Percentiles rank a stretch among this genome's conserved stretches.
Evolutionary conservation across 1,284 basidiomycete species (phyloP).

Genomic region (Trichosporon sp.): DNA sequence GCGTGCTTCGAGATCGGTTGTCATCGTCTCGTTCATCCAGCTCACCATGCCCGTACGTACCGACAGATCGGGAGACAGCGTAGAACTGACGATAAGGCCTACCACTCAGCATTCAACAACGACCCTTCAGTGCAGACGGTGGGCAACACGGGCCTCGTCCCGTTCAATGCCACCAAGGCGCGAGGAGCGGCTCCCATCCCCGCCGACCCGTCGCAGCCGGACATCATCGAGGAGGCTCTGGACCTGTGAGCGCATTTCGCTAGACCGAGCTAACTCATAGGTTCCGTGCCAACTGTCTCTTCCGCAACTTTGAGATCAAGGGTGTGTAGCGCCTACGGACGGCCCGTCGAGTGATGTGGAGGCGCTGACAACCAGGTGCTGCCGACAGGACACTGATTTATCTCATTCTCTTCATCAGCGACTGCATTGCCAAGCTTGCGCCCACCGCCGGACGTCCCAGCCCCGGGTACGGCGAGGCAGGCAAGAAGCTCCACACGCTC

Average conservation of each 20-base stretch:
- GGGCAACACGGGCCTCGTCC: constrained; percentile 86
- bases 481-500: constrained; percentile 81
- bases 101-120: constrained; percentile 94
- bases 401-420: constrained; percentile 95
- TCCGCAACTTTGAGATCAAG: constrained; percentile 99
- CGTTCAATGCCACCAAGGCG: constrained; percentile 76
- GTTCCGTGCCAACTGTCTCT: constrained; percentile 97
- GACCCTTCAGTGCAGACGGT: constrained; percentile 72
- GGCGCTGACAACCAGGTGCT: constrained; percentile 53
- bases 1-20: background rate
- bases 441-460: constrained; percentile 47
- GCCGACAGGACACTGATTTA: constrained; percentile 96
- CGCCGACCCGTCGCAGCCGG: constrained; percentile 72
- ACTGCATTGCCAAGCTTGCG: constrained; percentile 88
- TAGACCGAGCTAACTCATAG: constrained; percentile 19
- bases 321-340: constrained; percentile 44
- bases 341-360: background rate
- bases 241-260: constrained; percentile 61
- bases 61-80: background rate
- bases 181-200: constrained; percentile 48
- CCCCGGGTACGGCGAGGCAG: constrained; percentile 77
- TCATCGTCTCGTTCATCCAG: constrained; percentile 5
- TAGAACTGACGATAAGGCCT: constrained; percentile 63
- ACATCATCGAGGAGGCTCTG: constrained; percentile 94
- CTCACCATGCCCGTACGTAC: constrained; percentile 27